phyloP scores from a whole-genome alignment of 345 rosid genomes.

The Laguncularia racemosa region DNA sequence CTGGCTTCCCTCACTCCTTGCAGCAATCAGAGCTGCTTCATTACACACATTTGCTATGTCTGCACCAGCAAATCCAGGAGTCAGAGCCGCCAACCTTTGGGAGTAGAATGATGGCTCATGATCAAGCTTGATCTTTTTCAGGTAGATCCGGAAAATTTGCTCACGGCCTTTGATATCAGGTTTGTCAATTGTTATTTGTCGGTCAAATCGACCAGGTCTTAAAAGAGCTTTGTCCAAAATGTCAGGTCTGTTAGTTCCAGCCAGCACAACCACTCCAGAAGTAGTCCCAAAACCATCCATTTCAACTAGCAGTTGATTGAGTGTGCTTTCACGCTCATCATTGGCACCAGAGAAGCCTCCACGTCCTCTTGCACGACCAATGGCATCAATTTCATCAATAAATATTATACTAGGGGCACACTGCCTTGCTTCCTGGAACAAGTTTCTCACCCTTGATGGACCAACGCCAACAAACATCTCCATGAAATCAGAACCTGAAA shows the following conservation, averaged over 20 bases:
- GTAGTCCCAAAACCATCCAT: conserved; percentile 99
- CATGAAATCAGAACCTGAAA: conserved; percentile 96
- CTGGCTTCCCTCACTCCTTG: conserved; percentile 44
- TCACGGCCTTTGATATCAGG: conserved; percentile 92
- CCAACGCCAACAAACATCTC: conserved; percentile 99
- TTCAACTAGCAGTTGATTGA: conserved; percentile 84
- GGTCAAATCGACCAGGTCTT: conserved; percentile 91
- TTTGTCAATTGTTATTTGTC: conserved; percentile 80
- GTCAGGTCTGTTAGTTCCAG: conserved; percentile 97
- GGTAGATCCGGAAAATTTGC: conserved; percentile 77
- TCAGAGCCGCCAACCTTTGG: conserved; percentile 85
- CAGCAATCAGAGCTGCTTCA: conserved; percentile 92
- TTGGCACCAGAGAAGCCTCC: conserved; percentile 81
- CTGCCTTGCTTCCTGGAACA: conserved; percentile 94
- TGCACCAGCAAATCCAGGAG: conserved; percentile 98
- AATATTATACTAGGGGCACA: conserved; percentile 88
- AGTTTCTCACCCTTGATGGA: conserved; percentile 89
- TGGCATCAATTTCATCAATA: conserved; percentile 96
- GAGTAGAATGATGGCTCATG: conserved; percentile 70
- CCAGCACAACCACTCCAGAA: conserved; percentile 89
- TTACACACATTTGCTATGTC: conserved; percentile 96
- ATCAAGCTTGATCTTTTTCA: conserved; percentile 80
- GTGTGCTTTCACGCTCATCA: conserved; percentile 95
- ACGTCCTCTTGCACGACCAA: conserved; percentile 94
- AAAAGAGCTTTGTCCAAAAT: conserved; percentile 86